Percentiles rank a stretch among this genome's conserved stretches.
phyloP scores from a whole-genome alignment of 1,284 basidiomycete genomes.

The Mycena citricolor region DNA sequence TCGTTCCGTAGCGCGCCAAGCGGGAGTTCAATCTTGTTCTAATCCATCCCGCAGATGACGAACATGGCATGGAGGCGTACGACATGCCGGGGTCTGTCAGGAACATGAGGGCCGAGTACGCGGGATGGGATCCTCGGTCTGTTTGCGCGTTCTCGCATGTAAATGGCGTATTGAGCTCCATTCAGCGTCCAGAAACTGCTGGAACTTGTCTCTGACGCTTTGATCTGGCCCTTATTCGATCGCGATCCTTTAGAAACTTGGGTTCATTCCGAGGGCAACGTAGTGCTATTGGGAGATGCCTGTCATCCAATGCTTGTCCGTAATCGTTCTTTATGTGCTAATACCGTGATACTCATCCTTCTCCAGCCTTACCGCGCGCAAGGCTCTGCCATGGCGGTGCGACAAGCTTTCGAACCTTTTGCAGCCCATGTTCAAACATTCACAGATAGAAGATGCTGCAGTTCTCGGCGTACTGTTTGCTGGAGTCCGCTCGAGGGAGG shows the following conservation, averaged over 20 bases:
- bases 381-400: constrained; percentile 67
- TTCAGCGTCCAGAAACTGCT: constrained; percentile 50
- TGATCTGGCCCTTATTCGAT: constrained; percentile 54
- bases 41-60: constrained; percentile 40
- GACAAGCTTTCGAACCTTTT: constrained; percentile 23
- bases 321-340: constrained; percentile 9
- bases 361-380: constrained; percentile 67
- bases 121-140: constrained; percentile 48
- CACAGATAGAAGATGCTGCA: constrained; percentile 39
- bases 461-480: constrained; percentile 36
- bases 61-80: constrained; percentile 39
- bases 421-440: not conserved
- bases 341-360: too few relatives aligned
- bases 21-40: constrained; percentile 51
- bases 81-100: constrained; percentile 38
- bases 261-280: constrained; percentile 47
- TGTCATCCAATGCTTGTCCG: constrained; percentile 67
- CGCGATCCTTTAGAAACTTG: constrained; percentile 44
- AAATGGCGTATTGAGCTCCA: not conserved
- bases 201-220: constrained; percentile 43
- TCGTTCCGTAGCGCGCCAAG: constrained; percentile 34
- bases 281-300: constrained; percentile 55
- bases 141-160: constrained; percentile 12
- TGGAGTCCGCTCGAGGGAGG: constrained; percentile 23
- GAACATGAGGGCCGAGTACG: constrained; percentile 45